phyloP scores from a whole-genome alignment of 2,329 filamentous ascomycete genomes.

The Tympanopsis confertula region DNA sequence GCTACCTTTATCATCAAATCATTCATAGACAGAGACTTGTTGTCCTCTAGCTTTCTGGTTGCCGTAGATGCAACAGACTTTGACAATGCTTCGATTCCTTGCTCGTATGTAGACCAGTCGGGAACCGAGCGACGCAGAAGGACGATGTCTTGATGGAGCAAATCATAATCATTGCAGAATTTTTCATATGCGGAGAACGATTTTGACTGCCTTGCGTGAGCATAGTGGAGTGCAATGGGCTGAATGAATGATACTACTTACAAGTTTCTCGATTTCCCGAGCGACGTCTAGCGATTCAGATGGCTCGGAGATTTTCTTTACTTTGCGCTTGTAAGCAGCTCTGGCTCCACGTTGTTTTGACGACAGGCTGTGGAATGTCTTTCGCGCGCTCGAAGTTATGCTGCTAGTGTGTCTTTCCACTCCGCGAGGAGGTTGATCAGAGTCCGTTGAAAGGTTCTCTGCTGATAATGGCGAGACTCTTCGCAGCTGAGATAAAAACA shows the following conservation, averaged over 20 bases:
- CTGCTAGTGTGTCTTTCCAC: too few relatives aligned
- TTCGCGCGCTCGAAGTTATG: too few relatives aligned
- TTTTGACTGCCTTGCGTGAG: background rate
- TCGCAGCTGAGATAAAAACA: too few relatives aligned
- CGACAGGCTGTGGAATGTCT: too few relatives aligned
- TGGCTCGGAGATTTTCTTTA: too few relatives aligned
- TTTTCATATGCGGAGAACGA: background rate
- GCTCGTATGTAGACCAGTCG: background rate
- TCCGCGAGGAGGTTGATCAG: too few relatives aligned
- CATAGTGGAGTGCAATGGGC: too few relatives aligned
- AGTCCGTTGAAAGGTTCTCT: too few relatives aligned
- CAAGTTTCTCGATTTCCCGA: background rate
- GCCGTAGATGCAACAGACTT: background rate
- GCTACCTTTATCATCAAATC: background rate
- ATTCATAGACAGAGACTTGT: background rate
- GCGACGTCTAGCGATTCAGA: background rate
- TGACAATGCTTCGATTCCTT: background rate
- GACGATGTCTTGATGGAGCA: background rate
- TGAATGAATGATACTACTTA: background rate
- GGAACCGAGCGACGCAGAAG: background rate
- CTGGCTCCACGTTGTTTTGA: too few relatives aligned
- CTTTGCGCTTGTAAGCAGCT: too few relatives aligned
- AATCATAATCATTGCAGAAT: background rate
- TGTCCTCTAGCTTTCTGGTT: background rate
- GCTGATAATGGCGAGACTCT: too few relatives aligned